Conservation (phyloP, 2,329 filamentous ascomycete genomes). For the Thyridium curvatum region DNA sequence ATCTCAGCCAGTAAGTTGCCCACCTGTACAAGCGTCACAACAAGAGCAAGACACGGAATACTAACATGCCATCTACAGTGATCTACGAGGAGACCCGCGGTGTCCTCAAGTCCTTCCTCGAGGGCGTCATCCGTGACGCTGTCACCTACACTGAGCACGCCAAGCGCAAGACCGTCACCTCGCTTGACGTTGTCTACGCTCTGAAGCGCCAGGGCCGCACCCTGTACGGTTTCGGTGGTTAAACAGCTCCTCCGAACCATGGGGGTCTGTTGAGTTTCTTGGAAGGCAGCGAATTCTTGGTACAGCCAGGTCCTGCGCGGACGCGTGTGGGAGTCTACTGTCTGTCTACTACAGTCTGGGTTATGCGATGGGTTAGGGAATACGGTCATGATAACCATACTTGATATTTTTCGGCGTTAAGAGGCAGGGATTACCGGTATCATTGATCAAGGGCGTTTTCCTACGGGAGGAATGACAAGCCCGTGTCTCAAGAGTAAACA, state of each 20-base stretch:
- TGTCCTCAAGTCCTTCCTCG: slow-evolving; percentile 79
- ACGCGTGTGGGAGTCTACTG: no score
- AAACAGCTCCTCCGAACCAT: slow-evolving; percentile 13
- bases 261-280: slow-evolving; percentile 1
- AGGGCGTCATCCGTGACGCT: slow-evolving; percentile 72
- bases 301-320: slow-evolving; percentile 1
- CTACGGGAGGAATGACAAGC: no score
- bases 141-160: slow-evolving; percentile 80
- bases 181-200: slow-evolving; percentile 57
- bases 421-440: no score
- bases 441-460: no score
- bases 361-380: slow-evolving; percentile 1
- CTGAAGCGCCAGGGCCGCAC: slow-evolving; percentile 61
- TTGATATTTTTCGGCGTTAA: no score
- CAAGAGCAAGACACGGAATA: no score
- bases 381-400: no score
- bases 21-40: background rate
- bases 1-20: slow-evolving; percentile 77
- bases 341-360: background rate
- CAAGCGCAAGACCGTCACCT: slow-evolving; percentile 69
- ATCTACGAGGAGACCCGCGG: slow-evolving; percentile 80
- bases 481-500: background rate
- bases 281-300: slow-evolving; percentile 5
- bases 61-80: slow-evolving; percentile 36
- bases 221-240: slow-evolving; percentile 65